phyloP scores from a whole-genome alignment of 2,329 filamentous ascomycete genomes.

The Mycosphaerella arachidis region DNA sequence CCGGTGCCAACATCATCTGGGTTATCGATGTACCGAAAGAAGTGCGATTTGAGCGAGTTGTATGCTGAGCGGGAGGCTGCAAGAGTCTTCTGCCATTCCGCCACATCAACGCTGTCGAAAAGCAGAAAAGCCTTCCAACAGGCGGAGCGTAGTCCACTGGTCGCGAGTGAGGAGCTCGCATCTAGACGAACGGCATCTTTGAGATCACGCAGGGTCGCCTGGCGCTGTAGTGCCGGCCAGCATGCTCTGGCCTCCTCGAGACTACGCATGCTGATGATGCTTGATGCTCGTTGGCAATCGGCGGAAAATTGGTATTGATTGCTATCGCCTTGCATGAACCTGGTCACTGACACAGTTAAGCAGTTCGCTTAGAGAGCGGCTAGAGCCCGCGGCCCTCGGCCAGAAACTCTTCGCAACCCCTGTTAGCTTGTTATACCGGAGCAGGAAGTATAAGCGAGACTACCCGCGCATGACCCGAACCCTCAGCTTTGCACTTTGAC shows the following conservation, averaged over 20 bases:
- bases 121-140: constrained; percentile 93
- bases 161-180: constrained; percentile 17
- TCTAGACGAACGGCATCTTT: constrained; percentile 30
- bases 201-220: constrained; percentile 27
- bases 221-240: constrained; percentile 32
- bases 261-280: constrained; percentile 28
- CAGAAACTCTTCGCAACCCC: too few species aligned
- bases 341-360: background rate
- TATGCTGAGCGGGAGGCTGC: constrained; percentile 70
- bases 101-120: constrained; percentile 58
- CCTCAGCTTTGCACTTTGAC: too few species aligned
- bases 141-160: constrained; percentile 68
- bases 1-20: constrained; percentile 72
- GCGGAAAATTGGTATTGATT: background rate
- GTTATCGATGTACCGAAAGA: constrained; percentile 76
- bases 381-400: too few species aligned
- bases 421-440: too few species aligned
- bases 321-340: background rate
- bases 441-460: too few species aligned
- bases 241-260: constrained; percentile 29
- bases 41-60: constrained; percentile 63
- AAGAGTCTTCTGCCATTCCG: constrained; percentile 65
- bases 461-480: too few species aligned
- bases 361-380: too few species aligned
- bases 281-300: background rate